These are phyloP conservation scores for Neohortaea acidophila DNA, from an alignment of 495 filamentous ascomycete species.

Conservation along the genomic window DNA sequence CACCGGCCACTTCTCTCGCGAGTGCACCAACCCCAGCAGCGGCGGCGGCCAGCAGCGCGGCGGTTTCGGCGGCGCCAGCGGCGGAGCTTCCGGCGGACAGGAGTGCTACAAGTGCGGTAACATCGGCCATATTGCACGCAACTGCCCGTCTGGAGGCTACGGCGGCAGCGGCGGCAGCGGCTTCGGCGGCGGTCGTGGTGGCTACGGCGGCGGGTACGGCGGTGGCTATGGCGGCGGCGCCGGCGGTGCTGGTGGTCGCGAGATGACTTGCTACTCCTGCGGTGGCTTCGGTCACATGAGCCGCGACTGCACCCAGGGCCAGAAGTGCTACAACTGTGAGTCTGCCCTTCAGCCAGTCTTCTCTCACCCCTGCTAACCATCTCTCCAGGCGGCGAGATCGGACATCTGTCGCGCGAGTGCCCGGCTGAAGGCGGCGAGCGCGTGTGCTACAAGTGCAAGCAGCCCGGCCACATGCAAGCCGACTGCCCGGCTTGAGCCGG, in stretches of 20 bases:
- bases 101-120: slow-evolving; percentile 99
- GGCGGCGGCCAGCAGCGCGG: slow-evolving; percentile 33
- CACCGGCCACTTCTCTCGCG: slow-evolving; percentile 82
- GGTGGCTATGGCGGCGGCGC: slow-evolving; percentile 36
- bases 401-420: slow-evolving; percentile 90
- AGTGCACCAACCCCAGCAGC: slow-evolving; percentile 59
- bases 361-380: slow-evolving; percentile 8
- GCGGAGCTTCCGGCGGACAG: slow-evolving; percentile 36
- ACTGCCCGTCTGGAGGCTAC: slow-evolving; percentile 47
- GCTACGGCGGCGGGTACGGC: slow-evolving; percentile 32
- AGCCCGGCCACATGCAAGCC: slow-evolving; percentile 89
- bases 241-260: slow-evolving; percentile 36
- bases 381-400: slow-evolving; percentile 58
- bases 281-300: slow-evolving; percentile 95
- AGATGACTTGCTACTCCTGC: slow-evolving; percentile 90
- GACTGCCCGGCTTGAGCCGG: slow-evolving; percentile 64
- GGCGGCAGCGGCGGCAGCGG: slow-evolving; percentile 28
- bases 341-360: slow-evolving; percentile 7
- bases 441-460: slow-evolving; percentile 98
- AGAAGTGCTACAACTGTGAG: slow-evolving; percentile 99
- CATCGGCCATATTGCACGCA: slow-evolving; percentile 92
- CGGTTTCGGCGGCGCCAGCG: slow-evolving; percentile 21
- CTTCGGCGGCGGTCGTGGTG: slow-evolving; percentile 24
- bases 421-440: slow-evolving; percentile 83
- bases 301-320: slow-evolving; percentile 92